Conservation (phyloP, 345 rosid species). For the Sapria himalayana region DNA sequence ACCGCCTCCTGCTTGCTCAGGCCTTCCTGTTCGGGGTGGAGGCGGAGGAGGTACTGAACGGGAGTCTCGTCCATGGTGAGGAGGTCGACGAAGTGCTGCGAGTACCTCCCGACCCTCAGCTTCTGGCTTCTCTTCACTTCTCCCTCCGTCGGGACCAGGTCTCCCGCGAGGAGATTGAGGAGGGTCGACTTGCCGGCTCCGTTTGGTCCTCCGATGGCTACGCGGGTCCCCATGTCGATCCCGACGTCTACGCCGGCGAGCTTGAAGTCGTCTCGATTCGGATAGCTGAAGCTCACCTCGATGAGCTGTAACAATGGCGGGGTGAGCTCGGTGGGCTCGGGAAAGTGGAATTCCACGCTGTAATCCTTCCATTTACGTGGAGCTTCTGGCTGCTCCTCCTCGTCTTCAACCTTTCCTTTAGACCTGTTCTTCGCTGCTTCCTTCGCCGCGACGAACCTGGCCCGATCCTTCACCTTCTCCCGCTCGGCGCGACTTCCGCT, state of each 20-base stretch:
- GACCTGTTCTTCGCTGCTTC: slow-evolving; percentile 57
- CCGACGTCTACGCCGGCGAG: slow-evolving; percentile 78
- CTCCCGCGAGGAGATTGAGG: slow-evolving; percentile 84
- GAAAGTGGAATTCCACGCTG: slow-evolving; percentile 83
- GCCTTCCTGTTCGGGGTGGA: slow-evolving; percentile 91
- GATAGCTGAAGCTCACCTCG: slow-evolving; percentile 80
- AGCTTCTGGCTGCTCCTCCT: slow-evolving; percentile 47
- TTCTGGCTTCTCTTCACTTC: slow-evolving; percentile 75
- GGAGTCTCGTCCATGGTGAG: slow-evolving; percentile 86
- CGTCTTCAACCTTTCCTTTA: slow-evolving; percentile 62
- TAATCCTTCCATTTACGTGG: slow-evolving; percentile 89
- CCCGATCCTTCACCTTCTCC: slow-evolving; percentile 78
- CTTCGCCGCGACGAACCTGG: slow-evolving; percentile 46
- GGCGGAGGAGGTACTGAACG: slow-evolving; percentile 82
- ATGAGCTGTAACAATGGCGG: slow-evolving; percentile 81
- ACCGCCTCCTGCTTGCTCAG: slow-evolving; percentile 92
- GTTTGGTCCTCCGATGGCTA: slow-evolving; percentile 85
- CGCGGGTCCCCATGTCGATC: slow-evolving; percentile 94
- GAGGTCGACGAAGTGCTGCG: slow-evolving; percentile 89
- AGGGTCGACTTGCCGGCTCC: slow-evolving; percentile 95
- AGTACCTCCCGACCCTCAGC: slow-evolving; percentile 78
- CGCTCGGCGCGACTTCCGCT: slow-evolving; percentile 63
- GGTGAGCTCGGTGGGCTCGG: slow-evolving; percentile 87
- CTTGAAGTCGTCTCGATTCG: slow-evolving; percentile 58
- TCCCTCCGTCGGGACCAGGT: slow-evolving; percentile 62